Evolutionary conservation across 306 rosid genomes (phyloP).

Genomic region (Senna tora): DNA sequence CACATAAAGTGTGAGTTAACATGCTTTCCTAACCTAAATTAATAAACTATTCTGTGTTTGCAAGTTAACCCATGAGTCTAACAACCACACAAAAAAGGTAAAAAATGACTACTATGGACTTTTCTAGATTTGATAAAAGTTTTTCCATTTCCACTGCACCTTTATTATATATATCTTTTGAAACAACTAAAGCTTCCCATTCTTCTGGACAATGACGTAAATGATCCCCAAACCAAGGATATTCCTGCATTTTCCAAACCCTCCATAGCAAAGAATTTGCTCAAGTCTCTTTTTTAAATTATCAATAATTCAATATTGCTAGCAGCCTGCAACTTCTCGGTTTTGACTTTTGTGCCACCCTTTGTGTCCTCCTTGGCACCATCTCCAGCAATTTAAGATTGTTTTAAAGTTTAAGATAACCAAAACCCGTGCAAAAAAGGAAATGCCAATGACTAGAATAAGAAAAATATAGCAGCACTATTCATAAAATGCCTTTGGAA

Average conservation of each 20-base stretch:
- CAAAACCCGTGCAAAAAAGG: not conserved
- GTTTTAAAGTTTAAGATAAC: not conserved
- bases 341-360: not conserved
- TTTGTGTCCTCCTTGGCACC: not conserved
- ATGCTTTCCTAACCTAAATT: slow-evolving; percentile 7
- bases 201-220: too few relatives aligned
- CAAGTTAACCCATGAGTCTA: not conserved
- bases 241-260: too few relatives aligned
- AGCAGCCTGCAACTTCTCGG: not conserved
- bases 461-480: not conserved
- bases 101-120: not conserved
- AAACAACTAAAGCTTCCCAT: too few relatives aligned
- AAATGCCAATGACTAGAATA: not conserved
- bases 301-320: not conserved
- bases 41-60: not conserved
- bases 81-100: not conserved
- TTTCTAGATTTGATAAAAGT: not conserved
- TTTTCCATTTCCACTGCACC: not conserved
- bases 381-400: not conserved
- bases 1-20: not conserved
- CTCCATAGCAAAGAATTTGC: too few relatives aligned
- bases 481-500: not conserved
- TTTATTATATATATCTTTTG: too few relatives aligned
- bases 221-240: too few relatives aligned
- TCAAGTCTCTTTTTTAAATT: too few relatives aligned